phyloP scores from a whole-genome alignment of 441 rosid genomes.

The Iberis amara region DNA sequence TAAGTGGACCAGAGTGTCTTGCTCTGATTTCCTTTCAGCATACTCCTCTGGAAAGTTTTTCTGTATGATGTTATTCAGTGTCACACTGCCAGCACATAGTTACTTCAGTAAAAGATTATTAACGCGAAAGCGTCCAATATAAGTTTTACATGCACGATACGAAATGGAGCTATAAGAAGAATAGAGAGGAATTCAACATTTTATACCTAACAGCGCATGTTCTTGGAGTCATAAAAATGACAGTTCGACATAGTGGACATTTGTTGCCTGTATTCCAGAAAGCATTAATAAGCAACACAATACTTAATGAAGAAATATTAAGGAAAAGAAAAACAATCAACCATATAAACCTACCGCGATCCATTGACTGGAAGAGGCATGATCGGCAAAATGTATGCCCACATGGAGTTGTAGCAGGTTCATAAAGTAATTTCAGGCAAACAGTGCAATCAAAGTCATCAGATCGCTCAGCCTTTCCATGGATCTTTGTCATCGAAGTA shows the following conservation, averaged over 20 bases:
- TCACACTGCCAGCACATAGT: conserved; percentile 59
- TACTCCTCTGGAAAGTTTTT: conserved; percentile 81
- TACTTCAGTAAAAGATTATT: conserved; percentile 20
- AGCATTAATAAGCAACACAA: conserved; percentile 26
- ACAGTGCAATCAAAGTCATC: conserved; percentile 93
- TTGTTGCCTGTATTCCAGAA: conserved; percentile 59
- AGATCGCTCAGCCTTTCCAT: conserved; percentile 54
- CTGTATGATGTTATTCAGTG: conserved; percentile 77
- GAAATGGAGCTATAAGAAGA: conserved; percentile 1
- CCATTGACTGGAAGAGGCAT: conserved; percentile 89
- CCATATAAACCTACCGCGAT: conserved; percentile 53
- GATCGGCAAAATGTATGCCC: conserved; percentile 95
- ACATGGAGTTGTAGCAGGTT: conserved; percentile 89
- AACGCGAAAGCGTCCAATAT: background rate
- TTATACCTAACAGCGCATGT: conserved; percentile 74
- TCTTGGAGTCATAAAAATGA: conserved; percentile 78
- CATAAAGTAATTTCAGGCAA: conserved; percentile 80
- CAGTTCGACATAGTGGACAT: conserved; percentile 90
- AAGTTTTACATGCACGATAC: background rate
- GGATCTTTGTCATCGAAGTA: conserved; percentile 32
- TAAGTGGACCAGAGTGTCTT: conserved; percentile 55
- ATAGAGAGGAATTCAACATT: conserved; percentile 18
- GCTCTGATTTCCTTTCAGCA: conserved; percentile 89
- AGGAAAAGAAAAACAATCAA: conserved; percentile 6
- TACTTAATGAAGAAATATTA: conserved; percentile 8